Base-by-base conservation (phyloP, 495 filamentous ascomycete species). In the Hyaloscypha bicolor region DNA sequence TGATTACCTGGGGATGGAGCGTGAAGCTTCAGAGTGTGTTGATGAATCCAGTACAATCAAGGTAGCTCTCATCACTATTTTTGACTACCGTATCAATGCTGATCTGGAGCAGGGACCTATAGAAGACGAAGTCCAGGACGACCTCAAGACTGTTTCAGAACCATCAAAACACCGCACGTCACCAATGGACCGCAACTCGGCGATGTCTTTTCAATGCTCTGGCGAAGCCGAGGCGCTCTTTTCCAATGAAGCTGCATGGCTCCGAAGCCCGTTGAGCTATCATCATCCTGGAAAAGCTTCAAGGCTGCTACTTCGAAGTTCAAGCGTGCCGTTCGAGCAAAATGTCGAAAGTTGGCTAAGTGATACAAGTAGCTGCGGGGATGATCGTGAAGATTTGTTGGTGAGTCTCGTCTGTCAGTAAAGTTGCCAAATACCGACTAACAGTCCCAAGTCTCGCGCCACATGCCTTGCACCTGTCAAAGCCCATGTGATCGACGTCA, bases 151-250 rank as follows among this genome's bases (percentile, higher is more conserved):
- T 48, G 6, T 48, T 19, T 4, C 42, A 48, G 16, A 19, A 0
- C 11, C 16, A 14, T 4, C 42, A 19, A 48, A 48, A 3, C 4
- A 19, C 42, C 16, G 4, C 11, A 14, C 12, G 9, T 8, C 14
- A 35, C 21, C 42, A 53, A n/a, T 16, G 14, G 22, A 33, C 42
- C 69, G 65, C 33, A 55, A 33, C 30, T 71, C 69, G 1, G 65
- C 45, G 1, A n/a, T 71, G 19, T 71, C 69, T 12, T 65, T 71
- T 32, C 39, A 71, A 60, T 71, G 69, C 25, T 57, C 48, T 29
- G 69, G 69, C 9, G 56, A 68, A 25, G 16, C 29, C n/a, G 0
- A 45, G 9, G 42, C 9, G 1, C 42, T 48, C 6, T 39, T 55
- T 21, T 32, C 63, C 21, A 39, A 63, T 30, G 59, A 70, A 48